phyloP scores from a whole-genome alignment of 495 filamentous ascomycete species.

The Penicillium canariense region DNA sequence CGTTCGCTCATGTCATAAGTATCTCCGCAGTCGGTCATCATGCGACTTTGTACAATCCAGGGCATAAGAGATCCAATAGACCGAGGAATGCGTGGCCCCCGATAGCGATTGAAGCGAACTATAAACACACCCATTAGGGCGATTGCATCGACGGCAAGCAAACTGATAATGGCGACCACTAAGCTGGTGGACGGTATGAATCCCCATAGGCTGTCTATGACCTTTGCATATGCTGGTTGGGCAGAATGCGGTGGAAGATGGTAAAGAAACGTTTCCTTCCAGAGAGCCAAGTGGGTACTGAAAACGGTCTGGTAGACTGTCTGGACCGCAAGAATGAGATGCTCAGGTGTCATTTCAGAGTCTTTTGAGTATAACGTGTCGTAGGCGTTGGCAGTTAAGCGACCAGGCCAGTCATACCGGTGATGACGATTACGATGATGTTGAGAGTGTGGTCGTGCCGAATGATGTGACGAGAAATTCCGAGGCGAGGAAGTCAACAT shows the following conservation, averaged over 20 bases:
- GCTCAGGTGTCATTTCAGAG: neutral
- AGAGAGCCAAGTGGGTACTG: constrained; percentile 16
- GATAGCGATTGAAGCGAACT: constrained; percentile 12
- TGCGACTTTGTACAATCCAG: constrained; percentile 20
- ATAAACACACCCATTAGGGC: constrained; percentile 19
- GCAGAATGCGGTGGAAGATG: neutral
- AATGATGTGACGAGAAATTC: neutral
- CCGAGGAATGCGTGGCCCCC: constrained; percentile 21
- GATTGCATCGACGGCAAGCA: constrained; percentile 22
- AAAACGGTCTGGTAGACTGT: constrained; percentile 21
- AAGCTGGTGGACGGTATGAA: constrained; percentile 16
- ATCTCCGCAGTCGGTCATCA: constrained; percentile 13
- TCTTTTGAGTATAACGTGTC: neutral
- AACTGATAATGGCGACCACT: constrained; percentile 21
- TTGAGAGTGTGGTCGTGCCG: neutral
- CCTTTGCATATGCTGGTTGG: neutral
- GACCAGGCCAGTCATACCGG: neutral
- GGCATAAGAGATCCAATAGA: constrained; percentile 26
- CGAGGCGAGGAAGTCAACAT: neutral
- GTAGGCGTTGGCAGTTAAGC: neutral
- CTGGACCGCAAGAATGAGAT: constrained; percentile 4
- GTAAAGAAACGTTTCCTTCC: constrained; percentile 14
- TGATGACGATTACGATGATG: neutral
- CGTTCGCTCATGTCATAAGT: constrained; percentile 1
- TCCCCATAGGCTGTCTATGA: constrained; percentile 10